Percentiles rank a stretch among this genome's conserved stretches.
Evolutionary conservation across 2,329 filamentous ascomycete species (phyloP).

Genomic region (Helotiales sp.): DNA sequence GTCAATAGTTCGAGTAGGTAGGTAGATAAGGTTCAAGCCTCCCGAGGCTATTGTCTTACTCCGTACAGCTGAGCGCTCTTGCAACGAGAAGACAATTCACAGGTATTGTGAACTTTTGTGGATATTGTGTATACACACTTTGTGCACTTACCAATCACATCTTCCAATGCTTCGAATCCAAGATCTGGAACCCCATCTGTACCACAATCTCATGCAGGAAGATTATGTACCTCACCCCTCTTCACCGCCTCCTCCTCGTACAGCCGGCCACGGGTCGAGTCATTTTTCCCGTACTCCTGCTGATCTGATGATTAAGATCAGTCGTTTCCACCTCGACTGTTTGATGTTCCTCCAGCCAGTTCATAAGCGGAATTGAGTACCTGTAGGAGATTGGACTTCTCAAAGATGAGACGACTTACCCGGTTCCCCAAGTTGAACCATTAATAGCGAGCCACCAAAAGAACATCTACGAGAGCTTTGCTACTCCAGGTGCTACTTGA

Average conservation of each 20-base stretch:
- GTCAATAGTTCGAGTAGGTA: not conserved
- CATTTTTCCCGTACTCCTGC: too few relatives aligned
- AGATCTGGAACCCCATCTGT: not conserved
- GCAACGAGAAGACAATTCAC: too few relatives aligned
- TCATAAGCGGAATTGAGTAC: conserved; percentile 3
- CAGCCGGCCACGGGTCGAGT: not conserved
- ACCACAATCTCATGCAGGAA: conserved; percentile 10
- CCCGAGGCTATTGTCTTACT: not conserved
- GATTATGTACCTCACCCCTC: conserved; percentile 17
- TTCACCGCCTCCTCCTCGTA: conserved; percentile 10
- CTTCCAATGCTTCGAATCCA: not conserved
- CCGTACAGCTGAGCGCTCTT: too few relatives aligned
- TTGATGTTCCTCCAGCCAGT: conserved; percentile 1
- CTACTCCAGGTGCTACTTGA: not conserved
- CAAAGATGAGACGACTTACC: not conserved
- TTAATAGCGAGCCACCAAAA: not conserved
- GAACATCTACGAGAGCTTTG: not conserved
- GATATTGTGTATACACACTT: too few relatives aligned
- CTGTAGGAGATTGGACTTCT: not conserved
- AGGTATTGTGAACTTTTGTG: too few relatives aligned
- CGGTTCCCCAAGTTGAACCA: not conserved
- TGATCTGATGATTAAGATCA: not conserved
- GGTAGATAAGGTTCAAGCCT: not conserved
- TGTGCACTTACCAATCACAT: too few relatives aligned
- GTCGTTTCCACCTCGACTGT: conserved; percentile 9